These are phyloP conservation scores for Laguncularia racemosa DNA, from an alignment of 345 rosid species.

Conservation along the genomic window DNA sequence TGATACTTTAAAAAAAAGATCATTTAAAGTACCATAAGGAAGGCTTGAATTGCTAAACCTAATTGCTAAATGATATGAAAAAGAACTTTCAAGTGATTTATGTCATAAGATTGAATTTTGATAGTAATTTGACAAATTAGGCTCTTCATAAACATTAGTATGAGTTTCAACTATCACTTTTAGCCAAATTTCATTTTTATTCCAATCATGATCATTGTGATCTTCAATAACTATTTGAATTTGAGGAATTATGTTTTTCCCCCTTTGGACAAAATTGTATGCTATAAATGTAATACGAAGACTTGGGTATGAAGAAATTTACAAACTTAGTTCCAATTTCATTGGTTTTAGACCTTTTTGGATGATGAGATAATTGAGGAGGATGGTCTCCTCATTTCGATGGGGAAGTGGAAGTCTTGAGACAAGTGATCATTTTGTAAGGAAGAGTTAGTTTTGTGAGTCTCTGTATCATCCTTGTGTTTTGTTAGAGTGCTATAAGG, in stretches of 20 bases:
- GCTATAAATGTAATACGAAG: slow-evolving; percentile 8
- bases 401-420: background rate
- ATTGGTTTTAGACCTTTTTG: slow-evolving; percentile 25
- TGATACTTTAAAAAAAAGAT: slow-evolving; percentile 48
- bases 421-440: background rate
- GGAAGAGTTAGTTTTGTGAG: background rate
- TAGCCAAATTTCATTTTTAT: slow-evolving; percentile 41
- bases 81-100: slow-evolving; percentile 48
- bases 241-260: slow-evolving; percentile 24
- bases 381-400: slow-evolving; percentile 9
- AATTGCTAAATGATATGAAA: slow-evolving; percentile 62
- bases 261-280: slow-evolving; percentile 24
- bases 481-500: too few relatives aligned
- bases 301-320: slow-evolving; percentile 30
- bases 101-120: slow-evolving; percentile 57
- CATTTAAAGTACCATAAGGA: slow-evolving; percentile 45
- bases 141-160: slow-evolving; percentile 54
- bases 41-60: slow-evolving; percentile 61
- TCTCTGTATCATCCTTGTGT: too few relatives aligned
- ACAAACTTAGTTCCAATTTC: slow-evolving; percentile 26
- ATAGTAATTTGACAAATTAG: slow-evolving; percentile 61
- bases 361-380: slow-evolving; percentile 31
- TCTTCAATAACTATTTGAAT: slow-evolving; percentile 13
- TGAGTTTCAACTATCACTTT: slow-evolving; percentile 58
- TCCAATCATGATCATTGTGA: slow-evolving; percentile 12